Percentiles rank a stretch among this genome's conserved stretches.
phyloP scores from a whole-genome alignment of 2,329 filamentous ascomycete species.

The Claviceps sp. region DNA sequence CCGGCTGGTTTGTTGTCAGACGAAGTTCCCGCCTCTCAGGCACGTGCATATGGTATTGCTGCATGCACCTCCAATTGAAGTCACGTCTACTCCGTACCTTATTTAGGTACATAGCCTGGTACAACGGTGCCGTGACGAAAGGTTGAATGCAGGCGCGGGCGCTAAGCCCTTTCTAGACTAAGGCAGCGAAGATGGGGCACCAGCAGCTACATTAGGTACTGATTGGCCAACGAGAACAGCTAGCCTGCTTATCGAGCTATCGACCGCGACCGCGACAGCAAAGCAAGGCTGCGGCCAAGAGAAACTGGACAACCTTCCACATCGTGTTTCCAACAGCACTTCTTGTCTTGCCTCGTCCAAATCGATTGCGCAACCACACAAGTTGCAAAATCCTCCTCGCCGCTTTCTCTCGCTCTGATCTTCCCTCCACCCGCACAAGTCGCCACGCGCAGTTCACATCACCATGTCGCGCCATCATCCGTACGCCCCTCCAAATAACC shows the following conservation, averaged over 20 bases:
- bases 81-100: no score
- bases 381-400: neutral
- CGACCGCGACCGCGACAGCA: neutral
- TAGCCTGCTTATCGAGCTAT: neutral
- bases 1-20: neutral
- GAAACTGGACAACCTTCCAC: slow-evolving; percentile 18
- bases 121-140: neutral
- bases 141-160: no score
- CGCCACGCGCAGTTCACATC: neutral
- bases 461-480: slow-evolving; percentile 91
- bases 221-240: neutral
- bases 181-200: neutral
- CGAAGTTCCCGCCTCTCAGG: no score
- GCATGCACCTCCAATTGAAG: no score
- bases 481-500: slow-evolving; percentile 36
- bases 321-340: neutral
- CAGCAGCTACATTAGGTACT: neutral
- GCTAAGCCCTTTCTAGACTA: neutral
- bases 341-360: neutral
- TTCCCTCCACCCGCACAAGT: neutral
- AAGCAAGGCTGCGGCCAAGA: slow-evolving; percentile 30
- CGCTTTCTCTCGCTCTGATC: neutral
- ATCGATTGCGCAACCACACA: neutral
- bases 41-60: no score
- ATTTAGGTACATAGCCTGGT: no score